Evolutionary conservation across 225 moss, liverwort and hornwort genomes (phyloP).

Genomic region (Asterella californica): DNA sequence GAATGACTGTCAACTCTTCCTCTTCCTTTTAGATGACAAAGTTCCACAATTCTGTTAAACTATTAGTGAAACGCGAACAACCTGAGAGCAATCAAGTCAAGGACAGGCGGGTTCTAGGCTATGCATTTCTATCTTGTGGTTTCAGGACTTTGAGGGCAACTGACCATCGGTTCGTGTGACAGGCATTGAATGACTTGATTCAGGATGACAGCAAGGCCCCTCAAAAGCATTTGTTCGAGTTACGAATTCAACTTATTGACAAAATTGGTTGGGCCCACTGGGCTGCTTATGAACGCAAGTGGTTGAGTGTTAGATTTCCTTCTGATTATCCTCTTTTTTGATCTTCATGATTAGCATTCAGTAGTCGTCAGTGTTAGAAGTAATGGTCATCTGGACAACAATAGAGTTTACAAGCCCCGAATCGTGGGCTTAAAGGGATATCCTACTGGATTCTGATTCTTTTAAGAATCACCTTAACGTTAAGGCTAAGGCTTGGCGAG

Average conservation of each 20-base stretch:
- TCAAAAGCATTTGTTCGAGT: conserved; percentile 69
- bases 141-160: background rate
- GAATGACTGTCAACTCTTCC: no score
- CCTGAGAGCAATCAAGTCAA: no score
- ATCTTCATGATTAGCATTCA: conserved; percentile 5
- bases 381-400: background rate
- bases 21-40: no score
- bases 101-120: no score
- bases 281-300: conserved; percentile 77
- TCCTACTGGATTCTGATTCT: background rate
- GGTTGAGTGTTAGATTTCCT: conserved; percentile 70
- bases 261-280: conserved; percentile 76
- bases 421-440: background rate
- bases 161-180: conserved; percentile 8
- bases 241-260: conserved; percentile 68
- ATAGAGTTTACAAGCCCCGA: background rate
- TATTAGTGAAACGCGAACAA: no score
- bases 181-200: conserved; percentile 84
- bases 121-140: no score
- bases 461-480: background rate
- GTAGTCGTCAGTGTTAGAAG: background rate
- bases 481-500: background rate
- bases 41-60: no score
- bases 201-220: conserved; percentile 94
- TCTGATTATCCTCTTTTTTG: conserved; percentile 69